Evolutionary conservation across 192 early-diverging fungal species (phyloP), one percentile per base, ranked within the genome.

Genomic region (Lobosporangium transversale): DNA sequence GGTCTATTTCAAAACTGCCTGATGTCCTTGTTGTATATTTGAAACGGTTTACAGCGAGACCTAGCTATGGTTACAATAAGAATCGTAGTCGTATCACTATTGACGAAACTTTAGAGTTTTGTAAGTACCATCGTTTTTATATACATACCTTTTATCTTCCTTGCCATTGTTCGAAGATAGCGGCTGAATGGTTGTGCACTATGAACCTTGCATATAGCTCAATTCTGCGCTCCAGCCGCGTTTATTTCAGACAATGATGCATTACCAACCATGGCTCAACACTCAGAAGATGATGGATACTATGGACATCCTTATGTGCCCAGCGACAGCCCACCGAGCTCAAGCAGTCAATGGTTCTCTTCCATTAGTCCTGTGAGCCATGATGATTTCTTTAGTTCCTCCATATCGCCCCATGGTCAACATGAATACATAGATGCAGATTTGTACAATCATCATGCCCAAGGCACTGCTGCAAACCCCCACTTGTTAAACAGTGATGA

Each of bases 81-180:
- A 43, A 70, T 29, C 58, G 59, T 10, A 70, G 53, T n/a, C 51
- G 24, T 31, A 53, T 70, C 1, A 18, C 32, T 31, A 61, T 70
- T 33, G 68, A 70, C 35, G 68, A 45, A 17, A 51, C 53, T 0
- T 26, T 70, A 24, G 68, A 70, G n/a, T 55, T 70, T 18, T 48
- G 68, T 70, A 70, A 50, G 68, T 27, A 23, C 29, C 33, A 14
- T 31, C 20, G 24, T 33, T 33, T 27, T 14, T 40, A 40, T 7
- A 10, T 7, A 10, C 37, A 40, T 40, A 14, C 14, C 37, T 7
- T 40, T 40, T 14, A 40, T 40, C 14, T 53, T 29, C 6, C 52
- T n/a, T n/a, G n/a, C n/a, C n/a, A n/a, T n/a, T n/a, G n/a, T n/a
- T n/a, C n/a, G n/a, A n/a, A n/a, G n/a, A n/a, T n/a, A n/a, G n/a